Evolutionary conservation across 2,329 filamentous ascomycete genomes (phyloP).

Genomic region (Lasiodiplodia theobromae): DNA sequence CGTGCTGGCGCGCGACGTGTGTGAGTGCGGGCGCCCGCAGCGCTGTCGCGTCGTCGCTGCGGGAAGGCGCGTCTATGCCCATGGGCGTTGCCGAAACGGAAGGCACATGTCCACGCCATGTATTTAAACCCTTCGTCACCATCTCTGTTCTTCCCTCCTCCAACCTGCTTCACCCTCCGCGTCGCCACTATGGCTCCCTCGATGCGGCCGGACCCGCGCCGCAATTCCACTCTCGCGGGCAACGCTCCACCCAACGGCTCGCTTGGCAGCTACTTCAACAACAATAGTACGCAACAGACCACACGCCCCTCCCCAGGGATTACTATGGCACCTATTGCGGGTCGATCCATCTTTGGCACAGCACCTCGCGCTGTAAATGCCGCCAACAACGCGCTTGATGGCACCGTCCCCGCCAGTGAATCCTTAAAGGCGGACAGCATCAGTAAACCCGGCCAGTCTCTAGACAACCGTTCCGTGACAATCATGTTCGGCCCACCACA

Average conservation of each 20-base stretch:
- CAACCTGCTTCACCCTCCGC: background rate
- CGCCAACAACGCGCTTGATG: background rate
- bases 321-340: background rate
- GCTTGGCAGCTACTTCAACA: background rate
- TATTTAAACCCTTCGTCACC: background rate
- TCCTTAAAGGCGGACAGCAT: background rate
- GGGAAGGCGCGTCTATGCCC: background rate
- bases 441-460: background rate
- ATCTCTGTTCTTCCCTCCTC: background rate
- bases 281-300: background rate
- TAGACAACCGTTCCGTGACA: background rate
- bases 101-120: background rate
- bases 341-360: background rate
- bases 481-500: conserved; percentile 2
- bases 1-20: background rate
- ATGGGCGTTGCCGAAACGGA: background rate
- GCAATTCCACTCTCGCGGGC: background rate
- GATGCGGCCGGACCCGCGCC: background rate
- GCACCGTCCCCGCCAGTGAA: background rate
- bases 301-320: background rate
- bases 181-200: background rate
- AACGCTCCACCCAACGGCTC: background rate
- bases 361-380: background rate
- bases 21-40: background rate
- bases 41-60: background rate